These are phyloP conservation scores for Haberlea rhodopensis DNA, from an alignment of 257 asterid species.

Conservation along the genomic window DNA sequence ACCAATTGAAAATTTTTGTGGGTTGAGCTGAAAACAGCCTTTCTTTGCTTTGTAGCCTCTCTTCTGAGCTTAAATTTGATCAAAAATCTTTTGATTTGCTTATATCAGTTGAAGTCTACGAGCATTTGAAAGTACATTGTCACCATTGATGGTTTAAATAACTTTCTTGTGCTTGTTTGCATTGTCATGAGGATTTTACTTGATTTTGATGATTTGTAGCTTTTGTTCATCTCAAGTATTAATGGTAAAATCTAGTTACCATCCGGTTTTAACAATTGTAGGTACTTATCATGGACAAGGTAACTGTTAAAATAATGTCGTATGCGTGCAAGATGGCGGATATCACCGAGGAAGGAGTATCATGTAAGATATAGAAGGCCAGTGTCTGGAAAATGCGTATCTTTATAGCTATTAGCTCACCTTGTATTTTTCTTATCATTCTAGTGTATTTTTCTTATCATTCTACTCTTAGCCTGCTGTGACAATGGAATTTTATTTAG, in stretches of 20 bases:
- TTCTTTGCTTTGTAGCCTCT: background rate
- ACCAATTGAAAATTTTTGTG: background rate
- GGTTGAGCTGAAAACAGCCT: background rate
- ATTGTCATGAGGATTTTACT: conserved; percentile 10
- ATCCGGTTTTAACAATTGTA: conserved; percentile 38
- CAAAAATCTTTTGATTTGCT: background rate
- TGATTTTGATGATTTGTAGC: conserved; percentile 21
- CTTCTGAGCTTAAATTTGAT: background rate
- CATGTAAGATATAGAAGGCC: conserved; percentile 90
- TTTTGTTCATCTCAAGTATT: conserved; percentile 3
- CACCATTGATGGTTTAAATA: conserved; percentile 18
- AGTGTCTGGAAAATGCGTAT: conserved; percentile 36
- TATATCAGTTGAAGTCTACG: background rate
- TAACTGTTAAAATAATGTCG: conserved; percentile 94
- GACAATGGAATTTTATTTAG: conserved; percentile 12
- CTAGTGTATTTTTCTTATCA: conserved; percentile 18
- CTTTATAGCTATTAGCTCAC: conserved; percentile 24
- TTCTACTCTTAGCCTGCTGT: conserved; percentile 18
- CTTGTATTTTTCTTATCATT: conserved; percentile 18
- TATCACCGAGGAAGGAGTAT: conserved; percentile 97
- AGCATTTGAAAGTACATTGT: background rate
- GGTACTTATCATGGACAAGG: conserved; percentile 98
- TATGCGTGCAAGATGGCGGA: conserved; percentile 97
- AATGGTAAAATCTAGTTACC: conserved; percentile 9
- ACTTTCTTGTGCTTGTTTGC: background rate